Evolutionary conservation across 1,284 basidiomycete genomes (phyloP).

Genomic region (Microbotryum lychnidis-dioicae): DNA sequence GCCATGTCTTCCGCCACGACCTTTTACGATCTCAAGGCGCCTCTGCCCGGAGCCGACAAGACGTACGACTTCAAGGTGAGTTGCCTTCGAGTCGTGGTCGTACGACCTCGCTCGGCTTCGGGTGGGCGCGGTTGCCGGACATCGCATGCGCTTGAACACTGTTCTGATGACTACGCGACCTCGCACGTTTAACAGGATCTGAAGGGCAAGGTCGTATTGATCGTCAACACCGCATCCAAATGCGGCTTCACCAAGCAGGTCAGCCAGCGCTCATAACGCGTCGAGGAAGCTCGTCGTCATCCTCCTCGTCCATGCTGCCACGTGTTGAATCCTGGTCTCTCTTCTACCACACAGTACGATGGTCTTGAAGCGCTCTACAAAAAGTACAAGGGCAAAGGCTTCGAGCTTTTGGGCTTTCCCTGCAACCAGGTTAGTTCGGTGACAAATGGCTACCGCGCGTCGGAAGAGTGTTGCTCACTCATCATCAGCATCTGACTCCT

Average conservation of each 20-base stretch:
- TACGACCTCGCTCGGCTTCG: too few relatives aligned
- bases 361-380: constrained; percentile 42
- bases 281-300: constrained; percentile 5
- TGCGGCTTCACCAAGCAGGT: constrained; percentile 29
- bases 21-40: constrained; percentile 43
- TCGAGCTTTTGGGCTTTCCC: constrained; percentile 37
- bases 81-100: too few relatives aligned
- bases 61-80: constrained; percentile 14
- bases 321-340: not conserved
- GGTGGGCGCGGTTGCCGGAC: too few relatives aligned
- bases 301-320: not conserved
- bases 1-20: constrained; percentile 21
- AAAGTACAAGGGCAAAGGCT: constrained; percentile 45
- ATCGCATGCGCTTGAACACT: too few relatives aligned
- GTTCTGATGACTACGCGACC: too few relatives aligned
- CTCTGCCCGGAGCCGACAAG: constrained; percentile 19
- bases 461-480: not conserved
- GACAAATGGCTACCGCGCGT: not conserved
- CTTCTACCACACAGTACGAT: not conserved
- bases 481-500: constrained; percentile 41
- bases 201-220: constrained; percentile 49
- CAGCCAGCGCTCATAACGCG: not conserved
- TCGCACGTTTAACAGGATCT: constrained; percentile 29
- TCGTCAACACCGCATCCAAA: constrained; percentile 50
- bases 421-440: constrained; percentile 3